phyloP scores from a whole-genome alignment of 2,329 filamentous ascomycete species.

The Ophidiomyces ophidiicola region DNA sequence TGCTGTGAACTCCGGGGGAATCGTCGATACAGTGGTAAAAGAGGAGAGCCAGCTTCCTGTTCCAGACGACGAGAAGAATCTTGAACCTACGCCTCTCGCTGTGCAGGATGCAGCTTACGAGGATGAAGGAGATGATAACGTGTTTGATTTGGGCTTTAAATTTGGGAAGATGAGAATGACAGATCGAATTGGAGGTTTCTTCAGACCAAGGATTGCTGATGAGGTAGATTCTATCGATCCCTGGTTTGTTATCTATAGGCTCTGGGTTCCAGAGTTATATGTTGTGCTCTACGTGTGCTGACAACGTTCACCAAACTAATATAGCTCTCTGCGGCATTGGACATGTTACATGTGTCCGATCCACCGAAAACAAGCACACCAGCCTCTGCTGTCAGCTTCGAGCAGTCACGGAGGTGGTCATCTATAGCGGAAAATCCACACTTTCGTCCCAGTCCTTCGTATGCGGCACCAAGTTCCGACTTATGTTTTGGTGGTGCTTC shows the following conservation, averaged over 20 bases:
- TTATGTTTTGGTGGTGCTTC: slow-evolving; percentile 49
- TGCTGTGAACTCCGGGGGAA: slow-evolving; percentile 19
- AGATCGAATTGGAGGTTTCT: slow-evolving; percentile 60
- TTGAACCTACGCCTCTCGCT: slow-evolving; percentile 52
- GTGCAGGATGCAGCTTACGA: slow-evolving; percentile 57
- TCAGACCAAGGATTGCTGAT: slow-evolving; percentile 56
- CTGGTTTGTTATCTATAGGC: no score
- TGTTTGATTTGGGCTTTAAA: slow-evolving; percentile 59
- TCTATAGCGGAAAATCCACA: slow-evolving; percentile 30
- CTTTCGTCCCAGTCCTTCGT: slow-evolving; percentile 52
- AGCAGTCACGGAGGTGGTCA: not conserved
- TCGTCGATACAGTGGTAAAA: slow-evolving; percentile 44
- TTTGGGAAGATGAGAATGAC: slow-evolving; percentile 62
- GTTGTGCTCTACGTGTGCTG: no score
- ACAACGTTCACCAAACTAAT: no score
- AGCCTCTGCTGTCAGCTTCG: not conserved
- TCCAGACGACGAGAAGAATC: slow-evolving; percentile 43
- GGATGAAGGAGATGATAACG: slow-evolving; percentile 50
- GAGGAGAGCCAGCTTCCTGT: slow-evolving; percentile 25
- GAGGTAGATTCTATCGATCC: slow-evolving; percentile 48
- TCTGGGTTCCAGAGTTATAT: no score
- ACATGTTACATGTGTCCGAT: slow-evolving; percentile 4
- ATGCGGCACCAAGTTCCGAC: slow-evolving; percentile 54
- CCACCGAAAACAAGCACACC: not conserved
- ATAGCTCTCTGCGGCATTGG: slow-evolving; percentile 5